Evolutionary conservation across 73 alveolate genomes (phyloP), one percentile per base, ranked within the genome.

Genomic region (Effrenium voratum): DNA sequence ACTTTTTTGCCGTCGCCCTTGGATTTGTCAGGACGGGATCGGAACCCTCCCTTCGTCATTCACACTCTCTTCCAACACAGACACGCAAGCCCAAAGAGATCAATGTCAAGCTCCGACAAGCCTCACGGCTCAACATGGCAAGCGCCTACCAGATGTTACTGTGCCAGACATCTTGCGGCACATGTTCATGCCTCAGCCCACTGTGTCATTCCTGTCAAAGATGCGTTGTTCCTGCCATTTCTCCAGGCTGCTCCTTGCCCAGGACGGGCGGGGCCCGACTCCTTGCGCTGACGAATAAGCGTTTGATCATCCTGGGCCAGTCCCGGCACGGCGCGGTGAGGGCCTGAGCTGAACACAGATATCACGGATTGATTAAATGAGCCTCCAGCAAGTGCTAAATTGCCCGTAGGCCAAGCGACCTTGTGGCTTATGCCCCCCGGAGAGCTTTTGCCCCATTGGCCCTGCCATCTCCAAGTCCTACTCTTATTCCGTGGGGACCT

Each of bases 291-390:
- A 87, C 95, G 50, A 87, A 76, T n/a, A 83, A 68, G 41, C 95
- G 95, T n/a, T 68, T 87, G 82, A 28, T 87, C 66, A 87, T 87
- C 95, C 70, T 87, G 47, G 95, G 95, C 16, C 95, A 87, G 95
- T 87, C 95, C 15, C 95, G 95, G 2, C 95, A 87, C n/a, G 95
- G 95, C 8, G 84, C 95, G 15, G 95, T 26, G 38, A 15, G 60
- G 3, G n/a, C 66, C 38, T 26, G 59, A 43, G 49, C 82, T 4
- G 82, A 36, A 28, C 72, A 26, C 72, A 24, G 2, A 57, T 3
- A 10, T 10, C 4, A 3, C 72, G 34, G 34, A 6, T 0, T 5
- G 8, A 3, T 2, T 57, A 3, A 57, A 10, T 52, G 28, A 0
- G 34, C 72, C 36, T 57, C 1, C 1, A 57, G 19, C 72, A 3